Conservation (phyloP, 495 filamentous ascomycete species). For the Hamigera avellanea region DNA sequence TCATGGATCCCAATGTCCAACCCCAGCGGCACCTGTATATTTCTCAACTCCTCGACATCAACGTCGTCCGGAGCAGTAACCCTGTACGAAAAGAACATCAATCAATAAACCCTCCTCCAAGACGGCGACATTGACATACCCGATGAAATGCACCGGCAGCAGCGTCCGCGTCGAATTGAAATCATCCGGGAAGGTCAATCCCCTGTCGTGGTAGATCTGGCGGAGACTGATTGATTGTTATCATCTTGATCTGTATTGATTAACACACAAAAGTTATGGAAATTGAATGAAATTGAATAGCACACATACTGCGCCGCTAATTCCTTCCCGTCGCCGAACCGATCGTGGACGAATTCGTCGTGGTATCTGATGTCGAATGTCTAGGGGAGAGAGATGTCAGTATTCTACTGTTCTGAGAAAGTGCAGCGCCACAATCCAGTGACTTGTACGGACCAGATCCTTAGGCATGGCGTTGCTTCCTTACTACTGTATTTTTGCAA, state of each 20-base stretch:
- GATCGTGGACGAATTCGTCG: constrained; percentile 9
- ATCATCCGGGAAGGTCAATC: constrained; percentile 1
- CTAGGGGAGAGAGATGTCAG: too few species aligned
- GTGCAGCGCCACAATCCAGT: too few species aligned
- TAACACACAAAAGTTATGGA: too few species aligned
- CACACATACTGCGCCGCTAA: constrained; percentile 6
- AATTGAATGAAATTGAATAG: too few species aligned
- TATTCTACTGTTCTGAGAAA: too few species aligned
- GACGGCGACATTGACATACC: too few species aligned
- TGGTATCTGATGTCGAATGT: constrained; percentile 14
- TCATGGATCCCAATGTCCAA: constrained; percentile 5
- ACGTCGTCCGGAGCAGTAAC: constrained; percentile 6
- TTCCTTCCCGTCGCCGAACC: constrained; percentile 12
- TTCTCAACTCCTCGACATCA: constrained; percentile 5
- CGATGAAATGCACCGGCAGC: constrained; percentile 7
- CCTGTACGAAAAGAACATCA: background rate
- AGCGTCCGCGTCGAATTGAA: background rate
- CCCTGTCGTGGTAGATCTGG: constrained; percentile 8
- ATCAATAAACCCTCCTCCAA: too few species aligned
- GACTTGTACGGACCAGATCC: too few species aligned
- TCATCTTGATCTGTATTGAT: background rate
- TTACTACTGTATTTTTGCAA: too few species aligned
- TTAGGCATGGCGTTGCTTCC: too few species aligned
- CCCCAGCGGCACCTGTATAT: constrained; percentile 5
- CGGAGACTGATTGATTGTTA: background rate